These are phyloP conservation scores for Tricharina praecox DNA, from an alignment of 495 filamentous ascomycete species.

Conservation along the genomic window DNA sequence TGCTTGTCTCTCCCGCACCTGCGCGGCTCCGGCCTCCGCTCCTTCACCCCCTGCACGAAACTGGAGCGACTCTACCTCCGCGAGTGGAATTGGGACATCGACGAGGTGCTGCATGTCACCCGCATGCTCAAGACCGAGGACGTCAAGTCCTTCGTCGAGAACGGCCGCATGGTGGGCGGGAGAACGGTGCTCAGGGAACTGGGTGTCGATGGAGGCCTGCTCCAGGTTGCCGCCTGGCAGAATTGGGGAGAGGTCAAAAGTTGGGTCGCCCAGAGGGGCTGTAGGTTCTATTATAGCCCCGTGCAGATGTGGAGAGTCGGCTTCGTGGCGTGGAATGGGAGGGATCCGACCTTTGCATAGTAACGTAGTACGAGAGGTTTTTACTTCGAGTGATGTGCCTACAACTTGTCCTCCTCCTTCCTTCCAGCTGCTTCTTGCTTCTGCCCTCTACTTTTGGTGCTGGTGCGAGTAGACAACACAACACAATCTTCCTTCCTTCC, in stretches of 20 bases:
- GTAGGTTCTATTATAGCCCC: constrained; percentile 10
- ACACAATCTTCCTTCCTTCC: neutral
- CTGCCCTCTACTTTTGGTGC: neutral
- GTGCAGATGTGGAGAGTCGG: constrained; percentile 6
- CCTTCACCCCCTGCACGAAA: constrained; percentile 7
- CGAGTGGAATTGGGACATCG: constrained; percentile 15
- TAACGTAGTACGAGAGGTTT: neutral
- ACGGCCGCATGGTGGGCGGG: neutral
- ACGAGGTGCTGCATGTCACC: constrained; percentile 19
- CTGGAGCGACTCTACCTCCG: constrained; percentile 22
- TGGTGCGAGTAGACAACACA: neutral
- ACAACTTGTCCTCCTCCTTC: neutral
- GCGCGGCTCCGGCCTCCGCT: neutral
- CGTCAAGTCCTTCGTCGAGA: neutral
- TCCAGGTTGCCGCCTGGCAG: constrained; percentile 13
- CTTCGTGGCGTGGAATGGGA: constrained; percentile 1
- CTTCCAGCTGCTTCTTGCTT: neutral
- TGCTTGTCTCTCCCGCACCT: constrained; percentile 14
- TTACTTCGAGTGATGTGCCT: neutral
- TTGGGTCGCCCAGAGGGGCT: constrained; percentile 13
- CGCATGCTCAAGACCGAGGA: constrained; percentile 21
- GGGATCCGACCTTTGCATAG: constrained; percentile 2
- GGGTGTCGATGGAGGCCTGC: constrained; percentile 22
- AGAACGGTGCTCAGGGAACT: constrained; percentile 19
- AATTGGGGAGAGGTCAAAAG: constrained; percentile 21